Evolutionary conservation across 768 basidiomycete genomes (phyloP).

Genomic region (Hericium rajendrae): DNA sequence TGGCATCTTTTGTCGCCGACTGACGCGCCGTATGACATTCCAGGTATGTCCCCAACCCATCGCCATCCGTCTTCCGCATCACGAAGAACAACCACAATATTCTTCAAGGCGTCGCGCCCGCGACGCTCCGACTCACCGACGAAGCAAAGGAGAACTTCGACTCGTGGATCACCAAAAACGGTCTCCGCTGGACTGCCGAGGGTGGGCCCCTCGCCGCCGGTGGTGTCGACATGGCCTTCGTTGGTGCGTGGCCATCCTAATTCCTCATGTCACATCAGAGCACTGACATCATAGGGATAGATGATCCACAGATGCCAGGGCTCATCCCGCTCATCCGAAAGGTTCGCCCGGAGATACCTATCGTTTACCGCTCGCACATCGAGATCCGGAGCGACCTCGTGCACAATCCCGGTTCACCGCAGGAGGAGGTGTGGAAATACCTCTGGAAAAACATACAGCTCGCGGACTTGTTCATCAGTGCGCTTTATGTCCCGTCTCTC

Average conservation of each 20-base stretch:
- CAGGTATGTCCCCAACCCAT: constrained; percentile 84
- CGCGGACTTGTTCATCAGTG: constrained; percentile 85
- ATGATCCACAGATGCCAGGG: constrained; percentile 92
- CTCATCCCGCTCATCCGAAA: constrained; percentile 89
- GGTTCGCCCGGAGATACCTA: constrained; percentile 74
- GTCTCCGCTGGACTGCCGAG: constrained; percentile 77
- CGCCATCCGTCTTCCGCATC: constrained; percentile 84
- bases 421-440: constrained; percentile 91
- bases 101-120: constrained; percentile 83
- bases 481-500: constrained; percentile 14
- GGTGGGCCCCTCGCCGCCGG: constrained; percentile 78
- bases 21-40: not conserved
- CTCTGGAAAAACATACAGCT: constrained; percentile 88
- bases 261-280: not conserved
- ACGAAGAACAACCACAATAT: constrained; percentile 96
- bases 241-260: constrained; percentile 38
- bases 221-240: constrained; percentile 82
- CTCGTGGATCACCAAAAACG: constrained; percentile 86
- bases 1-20: not conserved
- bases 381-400: constrained; percentile 80
- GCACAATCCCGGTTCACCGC: constrained; percentile 71
- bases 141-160: constrained; percentile 75
- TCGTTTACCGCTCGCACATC: constrained; percentile 92
- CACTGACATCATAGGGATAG: constrained; percentile 22
- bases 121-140: constrained; percentile 66